A percentile compares a stretch with the other conserved stretches of the same genome.
Evolutionary conservation across 2,329 filamentous ascomycete genomes (phyloP).

Genomic region (Balansia obtecta): DNA sequence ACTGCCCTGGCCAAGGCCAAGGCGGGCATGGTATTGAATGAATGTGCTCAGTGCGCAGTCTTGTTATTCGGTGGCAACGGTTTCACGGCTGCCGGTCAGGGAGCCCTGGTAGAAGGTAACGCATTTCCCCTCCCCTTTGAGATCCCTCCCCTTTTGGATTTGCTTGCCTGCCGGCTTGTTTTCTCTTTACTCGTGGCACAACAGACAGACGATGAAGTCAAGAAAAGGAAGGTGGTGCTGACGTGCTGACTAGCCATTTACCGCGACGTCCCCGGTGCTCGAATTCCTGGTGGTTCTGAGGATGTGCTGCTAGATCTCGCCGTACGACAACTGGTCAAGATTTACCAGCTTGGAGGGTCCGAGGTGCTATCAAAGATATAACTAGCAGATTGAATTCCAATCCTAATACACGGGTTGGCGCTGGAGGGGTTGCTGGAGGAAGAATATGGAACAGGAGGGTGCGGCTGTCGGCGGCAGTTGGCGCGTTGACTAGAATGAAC

Average conservation of each 20-base stretch:
- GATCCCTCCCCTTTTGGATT: no score
- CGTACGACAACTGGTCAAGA: slow-evolving; percentile 19
- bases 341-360: slow-evolving; percentile 4
- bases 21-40: slow-evolving; percentile 39
- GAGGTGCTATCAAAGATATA: neutral
- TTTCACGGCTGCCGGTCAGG: slow-evolving; percentile 34
- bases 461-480: no score
- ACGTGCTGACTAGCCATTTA: neutral
- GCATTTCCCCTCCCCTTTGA: slow-evolving; percentile 35
- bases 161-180: neutral
- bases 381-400: no score
- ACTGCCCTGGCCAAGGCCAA: slow-evolving; percentile 31
- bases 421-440: no score
- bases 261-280: slow-evolving; percentile 3
- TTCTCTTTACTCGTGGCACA: no score
- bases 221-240: neutral
- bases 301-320: slow-evolving; percentile 40
- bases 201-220: no score
- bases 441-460: no score
- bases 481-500: no score
- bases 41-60: slow-evolving; percentile 36
- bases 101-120: slow-evolving; percentile 38
- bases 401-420: no score
- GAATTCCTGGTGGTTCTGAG: slow-evolving; percentile 42
- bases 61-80: slow-evolving; percentile 42